Base-by-base conservation (phyloP, 2,329 filamentous ascomycete genomes). In the Penicillium sp. region DNA sequence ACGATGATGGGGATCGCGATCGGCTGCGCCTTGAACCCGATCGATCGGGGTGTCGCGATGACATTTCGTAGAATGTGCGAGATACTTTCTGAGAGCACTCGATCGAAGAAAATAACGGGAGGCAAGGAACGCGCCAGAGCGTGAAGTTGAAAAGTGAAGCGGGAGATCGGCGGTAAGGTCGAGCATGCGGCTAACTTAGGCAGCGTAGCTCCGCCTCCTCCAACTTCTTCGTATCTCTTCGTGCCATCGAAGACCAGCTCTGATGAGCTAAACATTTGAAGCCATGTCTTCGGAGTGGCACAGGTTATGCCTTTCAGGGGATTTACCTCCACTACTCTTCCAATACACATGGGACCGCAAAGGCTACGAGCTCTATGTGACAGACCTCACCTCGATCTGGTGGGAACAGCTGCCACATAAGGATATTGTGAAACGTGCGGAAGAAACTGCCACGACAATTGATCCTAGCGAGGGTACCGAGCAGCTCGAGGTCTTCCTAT, bases 301-400 rank as follows among this genome's bases (percentile, higher is more conserved):
- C 38, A 63, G 59, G 46, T 54, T 74, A 16, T 59, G 55, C 27
- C 51, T 66, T 14, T 43, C 58, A 13, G 40, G 35, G 47, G 31
- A 41, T 59, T 18, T 34, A 4, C 71, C 71, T 13, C 64, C 66
- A 8, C 63, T 74, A 18, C 64, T 73, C 9, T 70, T 66, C 50
- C 67, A 62, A 42, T 72, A 68, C 45, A 55, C 51, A 10, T 56
- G 61, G 47, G 59, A 61, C 23, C 46, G 56, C 22, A 53, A 61
- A 38, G 71, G 72, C 45, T 82, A 82, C 60, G 69, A 68, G 11
- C 60, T 84, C 16, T 70, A 71, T 51, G 60, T 84, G 16, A 83
- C 80, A 18, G 81, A 84, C 58, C 67, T 84, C 31, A 76, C 72
- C 51, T 69, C 74, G 49, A 67, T 84, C 18, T 84, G 81, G 81